A percentile compares a stretch with the other conserved stretches of the same genome.
Conservation (phyloP, 768 basidiomycete genomes). For the Exsudoporus frostii region DNA sequence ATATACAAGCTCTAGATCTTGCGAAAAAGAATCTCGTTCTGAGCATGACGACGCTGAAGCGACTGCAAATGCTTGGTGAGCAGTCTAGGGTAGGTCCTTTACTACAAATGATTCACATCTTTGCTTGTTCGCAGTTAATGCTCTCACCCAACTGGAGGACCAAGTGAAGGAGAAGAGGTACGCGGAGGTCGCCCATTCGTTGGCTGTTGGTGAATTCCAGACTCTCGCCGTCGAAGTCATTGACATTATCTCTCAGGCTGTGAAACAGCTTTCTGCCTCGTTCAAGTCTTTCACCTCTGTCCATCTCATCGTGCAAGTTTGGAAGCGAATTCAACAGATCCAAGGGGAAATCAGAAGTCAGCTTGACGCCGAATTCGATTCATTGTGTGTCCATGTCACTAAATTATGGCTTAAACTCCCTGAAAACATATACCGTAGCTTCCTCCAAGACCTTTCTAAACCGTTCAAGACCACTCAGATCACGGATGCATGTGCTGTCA, state of each 20-base stretch:
- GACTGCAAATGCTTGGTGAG: slow-evolving; percentile 92
- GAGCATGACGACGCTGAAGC: slow-evolving; percentile 86
- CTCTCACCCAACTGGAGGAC: slow-evolving; percentile 75
- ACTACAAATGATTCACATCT: background rate
- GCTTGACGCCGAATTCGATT: slow-evolving; percentile 88
- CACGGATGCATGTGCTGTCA: slow-evolving; percentile 80
- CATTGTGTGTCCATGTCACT: slow-evolving; percentile 61
- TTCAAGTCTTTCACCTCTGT: slow-evolving; percentile 82
- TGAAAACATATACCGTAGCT: slow-evolving; percentile 44
- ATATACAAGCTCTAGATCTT: slow-evolving; percentile 90
- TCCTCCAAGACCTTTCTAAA: slow-evolving; percentile 72
- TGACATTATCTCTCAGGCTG: slow-evolving; percentile 51
- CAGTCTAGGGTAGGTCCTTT: slow-evolving; percentile 2
- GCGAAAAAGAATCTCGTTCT: slow-evolving; percentile 90
- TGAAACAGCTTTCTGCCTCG: slow-evolving; percentile 77
- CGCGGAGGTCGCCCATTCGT: slow-evolving; percentile 75
- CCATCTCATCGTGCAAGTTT: slow-evolving; percentile 71
- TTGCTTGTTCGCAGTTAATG: slow-evolving; percentile 56
- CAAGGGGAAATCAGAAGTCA: slow-evolving; percentile 79
- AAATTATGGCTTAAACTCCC: background rate
- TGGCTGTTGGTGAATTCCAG: slow-evolving; percentile 52
- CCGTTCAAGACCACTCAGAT: slow-evolving; percentile 63
- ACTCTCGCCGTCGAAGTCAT: slow-evolving; percentile 13
- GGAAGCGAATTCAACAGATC: slow-evolving; percentile 75
- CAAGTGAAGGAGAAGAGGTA: slow-evolving; percentile 78